Evolutionary conservation across 345 rosid genomes (phyloP).

Genomic region (Citrus cavaleriei): DNA sequence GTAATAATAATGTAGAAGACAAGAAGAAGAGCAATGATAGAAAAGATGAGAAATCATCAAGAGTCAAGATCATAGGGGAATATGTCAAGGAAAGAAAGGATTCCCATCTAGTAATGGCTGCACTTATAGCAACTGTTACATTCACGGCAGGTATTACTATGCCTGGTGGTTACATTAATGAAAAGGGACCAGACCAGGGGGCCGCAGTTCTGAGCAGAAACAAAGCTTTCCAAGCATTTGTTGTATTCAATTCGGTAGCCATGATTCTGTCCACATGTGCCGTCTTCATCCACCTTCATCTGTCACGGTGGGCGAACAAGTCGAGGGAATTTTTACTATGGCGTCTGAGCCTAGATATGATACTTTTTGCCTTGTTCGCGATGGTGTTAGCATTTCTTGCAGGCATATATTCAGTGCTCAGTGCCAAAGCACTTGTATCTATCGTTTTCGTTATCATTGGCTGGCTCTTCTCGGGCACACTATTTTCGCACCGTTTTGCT

Average conservation of each 20-base stretch:
- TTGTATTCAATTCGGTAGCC: conserved; percentile 2
- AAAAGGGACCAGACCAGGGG: background rate
- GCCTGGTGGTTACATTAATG: conserved; percentile 20
- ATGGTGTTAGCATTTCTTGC: conserved; percentile 9
- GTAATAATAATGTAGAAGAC: too few species aligned
- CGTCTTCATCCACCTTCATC: background rate
- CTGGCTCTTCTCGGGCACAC: fast-evolving
- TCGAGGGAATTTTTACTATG: fast-evolving
- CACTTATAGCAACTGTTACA: conserved; percentile 17
- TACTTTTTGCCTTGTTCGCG: background rate
- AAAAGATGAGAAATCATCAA: too few species aligned
- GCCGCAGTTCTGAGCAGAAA: background rate
- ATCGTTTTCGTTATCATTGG: background rate
- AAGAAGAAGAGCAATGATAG: too few species aligned
- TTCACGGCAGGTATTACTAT: conserved; percentile 19
- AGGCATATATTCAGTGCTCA: conserved; percentile 8
- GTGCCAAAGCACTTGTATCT: background rate
- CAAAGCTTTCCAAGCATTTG: conserved; percentile 8
- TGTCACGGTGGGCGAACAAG: background rate
- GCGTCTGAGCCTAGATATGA: fast-evolving
- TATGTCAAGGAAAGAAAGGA: background rate
- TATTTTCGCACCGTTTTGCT: too few species aligned
- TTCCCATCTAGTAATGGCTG: background rate
- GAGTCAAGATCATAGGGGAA: too few species aligned
- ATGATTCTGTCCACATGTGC: conserved; percentile 9